These are phyloP conservation scores for Didymella lethalis DNA, from an alignment of 2,329 filamentous ascomycete species.

Conservation along the genomic window DNA sequence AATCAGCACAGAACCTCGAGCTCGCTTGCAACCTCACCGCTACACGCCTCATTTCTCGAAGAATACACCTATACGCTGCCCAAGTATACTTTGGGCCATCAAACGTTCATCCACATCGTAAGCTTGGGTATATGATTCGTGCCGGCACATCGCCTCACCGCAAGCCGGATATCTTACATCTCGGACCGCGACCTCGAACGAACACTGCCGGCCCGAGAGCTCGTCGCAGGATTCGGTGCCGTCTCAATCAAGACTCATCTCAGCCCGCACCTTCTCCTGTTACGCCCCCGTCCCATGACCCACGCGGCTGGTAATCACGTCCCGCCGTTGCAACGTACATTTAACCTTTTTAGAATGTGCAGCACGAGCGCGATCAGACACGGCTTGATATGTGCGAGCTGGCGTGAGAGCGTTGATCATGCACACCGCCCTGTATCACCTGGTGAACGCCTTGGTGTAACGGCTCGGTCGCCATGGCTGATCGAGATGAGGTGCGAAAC, in stretches of 20 bases:
- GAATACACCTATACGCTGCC: not conserved
- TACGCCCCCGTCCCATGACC: conserved; percentile 6
- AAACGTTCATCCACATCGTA: not conserved
- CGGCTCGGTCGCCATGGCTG: not conserved
- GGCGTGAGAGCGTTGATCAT: conserved; percentile 3
- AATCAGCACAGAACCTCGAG: not conserved
- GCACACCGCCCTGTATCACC: conserved; percentile 19
- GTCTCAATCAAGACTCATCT: not conserved
- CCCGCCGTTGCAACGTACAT: conserved; percentile 6
- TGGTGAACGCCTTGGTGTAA: conserved; percentile 11
- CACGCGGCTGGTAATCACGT: conserved; percentile 20
- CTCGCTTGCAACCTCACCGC: conserved; percentile 1
- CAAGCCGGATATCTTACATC: conserved; percentile 4
- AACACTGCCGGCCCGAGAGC: conserved; percentile 16
- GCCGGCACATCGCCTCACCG: not conserved
- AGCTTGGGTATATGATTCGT: not conserved
- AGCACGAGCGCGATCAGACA: conserved; percentile 10
- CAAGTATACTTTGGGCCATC: not conserved
- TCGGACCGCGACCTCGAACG: conserved; percentile 8
- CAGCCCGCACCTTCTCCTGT: conserved; percentile 10
- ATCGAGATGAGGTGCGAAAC: not conserved
- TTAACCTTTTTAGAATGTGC: not conserved
- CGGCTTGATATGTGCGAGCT: not conserved
- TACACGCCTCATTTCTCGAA: not conserved
- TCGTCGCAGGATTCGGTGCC: not conserved